Conservation (phyloP, 1,139 yeast species). For the Eremothecium cymbalariae region DNA sequence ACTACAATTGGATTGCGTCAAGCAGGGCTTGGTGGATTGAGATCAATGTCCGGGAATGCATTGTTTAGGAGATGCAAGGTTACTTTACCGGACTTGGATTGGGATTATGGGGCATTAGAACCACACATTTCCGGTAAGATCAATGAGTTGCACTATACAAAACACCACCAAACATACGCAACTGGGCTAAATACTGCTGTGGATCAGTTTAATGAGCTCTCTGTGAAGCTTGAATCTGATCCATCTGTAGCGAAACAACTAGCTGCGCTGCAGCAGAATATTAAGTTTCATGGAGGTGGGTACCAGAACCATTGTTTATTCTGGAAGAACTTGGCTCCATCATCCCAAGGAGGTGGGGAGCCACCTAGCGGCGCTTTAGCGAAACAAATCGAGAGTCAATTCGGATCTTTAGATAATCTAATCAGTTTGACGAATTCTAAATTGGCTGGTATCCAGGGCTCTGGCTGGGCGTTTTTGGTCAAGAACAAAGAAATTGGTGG, state of each 20-base stretch:
- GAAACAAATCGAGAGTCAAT: constrained; percentile 56
- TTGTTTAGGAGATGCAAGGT: constrained; percentile 67
- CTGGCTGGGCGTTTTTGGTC: constrained; percentile 96
- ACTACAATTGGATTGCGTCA: constrained; percentile 9
- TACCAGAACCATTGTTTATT: constrained; percentile 78
- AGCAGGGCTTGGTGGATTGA: constrained; percentile 9
- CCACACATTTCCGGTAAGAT: constrained; percentile 85
- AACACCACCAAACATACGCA: constrained; percentile 94
- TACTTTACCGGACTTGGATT: constrained; percentile 76
- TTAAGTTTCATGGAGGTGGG: constrained; percentile 96
- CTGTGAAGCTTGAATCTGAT: constrained; percentile 54
- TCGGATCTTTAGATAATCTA: constrained; percentile 71
- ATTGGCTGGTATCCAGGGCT: constrained; percentile 91
- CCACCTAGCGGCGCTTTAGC: constrained; percentile 53
- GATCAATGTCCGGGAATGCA: too few species aligned
- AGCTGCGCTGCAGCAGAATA: constrained; percentile 55
- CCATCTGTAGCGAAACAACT: constrained; percentile 36
- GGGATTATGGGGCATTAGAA: constrained; percentile 83
- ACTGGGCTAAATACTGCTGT: constrained; percentile 77
- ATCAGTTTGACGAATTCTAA: constrained; percentile 61
- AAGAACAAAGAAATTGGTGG: constrained; percentile 78
- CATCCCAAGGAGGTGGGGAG: constrained; percentile 76
- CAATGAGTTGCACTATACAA: constrained; percentile 82
- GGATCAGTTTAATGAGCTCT: constrained; percentile 71
- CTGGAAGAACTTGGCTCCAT: constrained; percentile 90